These are phyloP conservation scores for Eucalyptus erythrocorys DNA, from an alignment of 345 rosid species.

Conservation along the genomic window DNA sequence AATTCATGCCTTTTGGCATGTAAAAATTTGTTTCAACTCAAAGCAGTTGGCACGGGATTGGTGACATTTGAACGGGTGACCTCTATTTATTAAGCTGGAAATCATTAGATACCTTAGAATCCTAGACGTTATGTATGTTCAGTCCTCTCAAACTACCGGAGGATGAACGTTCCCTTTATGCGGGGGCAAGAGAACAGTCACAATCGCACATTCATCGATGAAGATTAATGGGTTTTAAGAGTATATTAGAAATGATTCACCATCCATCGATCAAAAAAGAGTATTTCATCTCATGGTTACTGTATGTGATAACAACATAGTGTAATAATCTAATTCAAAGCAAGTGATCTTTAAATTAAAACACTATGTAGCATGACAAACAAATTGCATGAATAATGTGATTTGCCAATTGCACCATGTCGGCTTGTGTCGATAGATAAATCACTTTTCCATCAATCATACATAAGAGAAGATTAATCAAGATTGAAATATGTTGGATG, in stretches of 20 bases:
- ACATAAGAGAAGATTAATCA: too few relatives aligned
- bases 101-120: fast-evolving
- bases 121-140: too few relatives aligned
- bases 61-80: not conserved
- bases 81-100: not conserved
- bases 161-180: not conserved
- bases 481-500: not conserved
- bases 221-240: not conserved
- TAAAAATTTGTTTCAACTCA: too few relatives aligned
- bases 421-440: too few relatives aligned
- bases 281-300: not conserved
- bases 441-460: not conserved
- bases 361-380: not conserved
- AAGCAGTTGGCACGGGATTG: fast-evolving
- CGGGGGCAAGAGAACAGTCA: not conserved
- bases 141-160: too few relatives aligned
- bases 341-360: too few relatives aligned
- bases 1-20: too few relatives aligned
- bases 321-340: too few relatives aligned
- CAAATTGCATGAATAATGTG: not conserved
- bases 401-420: too few relatives aligned
- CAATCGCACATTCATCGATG: fast-evolving
- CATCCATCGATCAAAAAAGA: not conserved
- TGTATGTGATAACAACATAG: not conserved
- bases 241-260: not conserved